Evolutionary conservation across 306 rosid genomes (phyloP).

Genomic region (Phaseolus lunatus): DNA sequence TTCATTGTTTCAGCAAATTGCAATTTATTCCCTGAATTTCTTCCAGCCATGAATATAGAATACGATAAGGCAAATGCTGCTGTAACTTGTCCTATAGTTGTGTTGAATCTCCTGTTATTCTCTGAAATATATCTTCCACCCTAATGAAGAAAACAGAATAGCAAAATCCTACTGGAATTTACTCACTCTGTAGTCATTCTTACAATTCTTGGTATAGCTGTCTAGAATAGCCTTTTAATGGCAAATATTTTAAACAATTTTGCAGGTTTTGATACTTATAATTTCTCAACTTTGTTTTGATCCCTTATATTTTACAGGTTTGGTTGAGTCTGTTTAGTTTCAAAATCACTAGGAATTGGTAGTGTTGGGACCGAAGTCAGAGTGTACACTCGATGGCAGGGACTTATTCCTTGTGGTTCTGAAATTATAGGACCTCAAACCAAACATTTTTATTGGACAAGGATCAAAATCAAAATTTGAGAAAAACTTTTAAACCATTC

Average conservation of each 20-base stretch:
- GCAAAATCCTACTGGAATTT: not conserved
- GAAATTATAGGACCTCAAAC: not conserved
- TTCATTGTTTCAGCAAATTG: constrained; percentile 8
- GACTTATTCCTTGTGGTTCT: not conserved
- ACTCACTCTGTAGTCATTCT: not conserved
- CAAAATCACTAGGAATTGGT: not conserved
- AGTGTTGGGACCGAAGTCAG: not conserved
- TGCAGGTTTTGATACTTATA: not conserved
- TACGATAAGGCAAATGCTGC: constrained; percentile 4
- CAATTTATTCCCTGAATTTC: not conserved
- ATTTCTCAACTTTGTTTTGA: not conserved
- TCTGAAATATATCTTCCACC: not conserved
- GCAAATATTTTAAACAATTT: not conserved
- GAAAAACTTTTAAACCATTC: not conserved
- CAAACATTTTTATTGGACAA: not conserved
- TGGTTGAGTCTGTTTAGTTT: not conserved
- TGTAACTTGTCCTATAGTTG: constrained; percentile 10
- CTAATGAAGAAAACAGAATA: not conserved
- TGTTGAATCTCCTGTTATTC: constrained; percentile 12
- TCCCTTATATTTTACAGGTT: not conserved
- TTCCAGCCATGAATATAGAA: no score
- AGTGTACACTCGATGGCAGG: not conserved
- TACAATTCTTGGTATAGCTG: not conserved
- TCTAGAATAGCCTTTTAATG: not conserved
- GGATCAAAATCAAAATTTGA: not conserved